A percentile compares a stretch with the other conserved stretches of the same genome.
phyloP scores from a whole-genome alignment of 1,284 basidiomycete species.

The Boletus sp. region DNA sequence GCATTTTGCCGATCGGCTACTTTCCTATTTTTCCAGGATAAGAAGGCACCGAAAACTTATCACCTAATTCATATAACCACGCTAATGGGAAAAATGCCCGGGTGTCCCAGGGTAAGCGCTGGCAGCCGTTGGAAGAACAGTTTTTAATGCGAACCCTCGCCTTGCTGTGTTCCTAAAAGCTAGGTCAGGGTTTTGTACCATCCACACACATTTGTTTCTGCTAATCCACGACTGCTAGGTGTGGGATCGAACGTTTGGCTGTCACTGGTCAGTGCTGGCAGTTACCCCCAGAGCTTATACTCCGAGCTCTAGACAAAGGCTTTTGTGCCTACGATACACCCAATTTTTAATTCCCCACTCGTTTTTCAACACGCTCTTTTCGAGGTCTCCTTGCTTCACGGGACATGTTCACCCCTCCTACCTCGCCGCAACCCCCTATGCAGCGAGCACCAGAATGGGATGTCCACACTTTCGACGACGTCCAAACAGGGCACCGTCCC shows the following conservation, averaged over 20 bases:
- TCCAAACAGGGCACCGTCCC: constrained; percentile 8
- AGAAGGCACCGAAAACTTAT: constrained; percentile 6
- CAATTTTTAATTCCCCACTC: constrained; percentile 21
- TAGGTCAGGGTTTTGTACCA: constrained; percentile 9
- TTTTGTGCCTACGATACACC: constrained; percentile 11
- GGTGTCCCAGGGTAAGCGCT: neutral
- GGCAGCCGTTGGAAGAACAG: neutral
- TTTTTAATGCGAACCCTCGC: constrained; percentile 4
- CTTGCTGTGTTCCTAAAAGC: constrained; percentile 3
- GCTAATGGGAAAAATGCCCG: constrained; percentile 12
- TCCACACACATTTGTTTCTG: neutral
- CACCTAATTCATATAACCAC: constrained; percentile 15
- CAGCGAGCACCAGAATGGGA: constrained; percentile 5
- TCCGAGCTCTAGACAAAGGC: constrained; percentile 1
- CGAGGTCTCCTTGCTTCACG: constrained; percentile 2
- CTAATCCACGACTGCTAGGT: constrained; percentile 12
- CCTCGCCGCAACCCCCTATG: constrained; percentile 37
- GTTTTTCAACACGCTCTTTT: constrained; percentile 28
- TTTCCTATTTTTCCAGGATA: constrained; percentile 26
- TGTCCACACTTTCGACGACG: constrained; percentile 3
- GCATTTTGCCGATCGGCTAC: constrained; percentile 13
- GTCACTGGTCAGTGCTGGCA: constrained; percentile 3
- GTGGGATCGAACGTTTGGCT: constrained; percentile 4
- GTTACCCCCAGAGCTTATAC: neutral
- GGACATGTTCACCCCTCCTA: constrained; percentile 50